Evolutionary conservation across 1,139 yeast species (phyloP), one percentile per base, ranked within the genome.

Genomic region (Nakaseomyces bracarensis): DNA sequence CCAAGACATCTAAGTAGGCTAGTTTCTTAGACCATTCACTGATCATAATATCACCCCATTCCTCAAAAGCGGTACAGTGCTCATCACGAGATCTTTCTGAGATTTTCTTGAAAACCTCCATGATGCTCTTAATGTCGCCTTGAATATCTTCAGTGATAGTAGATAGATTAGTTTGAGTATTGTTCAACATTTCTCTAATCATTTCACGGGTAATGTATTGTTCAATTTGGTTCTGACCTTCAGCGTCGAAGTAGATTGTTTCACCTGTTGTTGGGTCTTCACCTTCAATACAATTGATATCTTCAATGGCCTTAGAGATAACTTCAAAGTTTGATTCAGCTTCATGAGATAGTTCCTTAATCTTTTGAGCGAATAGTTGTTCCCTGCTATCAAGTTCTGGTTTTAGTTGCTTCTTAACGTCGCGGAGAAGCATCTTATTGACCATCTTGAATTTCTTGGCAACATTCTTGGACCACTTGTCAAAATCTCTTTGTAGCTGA

Each of bases 41-140:
- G 44, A 80, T 68, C 19, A 82, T 70, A 5, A 75, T 71, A 41
- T 81, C 87, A n/a, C 80, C 77, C 66, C 80, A 81, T 45, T 81
- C 80, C 54, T 82, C 86, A 54, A 78, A 70, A 1, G 79, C 71
- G 49, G 80, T 87, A 44, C 82, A 67, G 23, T 79, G 72, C 31
- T 71, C 69, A 43, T 74, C 74, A 45, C 81, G 71, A 9, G 69
- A 65, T 3, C 56, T 55, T 43, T 72, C 72, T 40, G 79, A 29
- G 8, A 20, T 22, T 21, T 34, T 28, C 19, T 36, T 36, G 35
- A 40, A 27, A 22, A 15, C 14, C 3, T 28, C 27, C 31, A 40
- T 16, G 9, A 27, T 14, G 10, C 20, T 27, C 10, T 26, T 29
- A 9, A 40, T 15, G n/a, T 36, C 27, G 22, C n/a, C 15, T 13